Conservation (phyloP, 208 protist species). For the Crithidia expoeki region DNA sequence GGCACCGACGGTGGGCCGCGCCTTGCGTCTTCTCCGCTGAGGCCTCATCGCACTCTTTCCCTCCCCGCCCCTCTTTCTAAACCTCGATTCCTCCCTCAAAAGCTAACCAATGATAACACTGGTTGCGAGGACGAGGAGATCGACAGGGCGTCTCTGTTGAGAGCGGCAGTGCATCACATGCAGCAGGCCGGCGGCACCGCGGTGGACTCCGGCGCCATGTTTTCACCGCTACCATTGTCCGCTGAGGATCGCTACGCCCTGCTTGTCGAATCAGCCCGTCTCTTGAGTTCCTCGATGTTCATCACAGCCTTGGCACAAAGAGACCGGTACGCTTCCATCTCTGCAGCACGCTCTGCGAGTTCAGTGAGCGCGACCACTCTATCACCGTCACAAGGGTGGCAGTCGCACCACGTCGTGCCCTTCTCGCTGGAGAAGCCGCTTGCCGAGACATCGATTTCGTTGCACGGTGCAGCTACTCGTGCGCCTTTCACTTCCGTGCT, state of each 20-base stretch:
- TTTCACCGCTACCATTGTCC: neutral
- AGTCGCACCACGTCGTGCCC: neutral
- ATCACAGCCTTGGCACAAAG: conserved; percentile 6
- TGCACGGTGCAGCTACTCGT: too few relatives aligned
- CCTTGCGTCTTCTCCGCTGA: conserved; percentile 1
- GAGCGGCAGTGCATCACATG: conserved; percentile 18
- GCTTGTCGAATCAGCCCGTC: conserved; percentile 11
- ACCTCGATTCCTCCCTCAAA: neutral
- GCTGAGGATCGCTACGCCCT: conserved; percentile 9
- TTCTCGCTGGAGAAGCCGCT: neutral
- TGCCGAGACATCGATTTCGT: neutral
- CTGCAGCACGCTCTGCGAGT: conserved; percentile 6
- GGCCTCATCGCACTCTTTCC: neutral
- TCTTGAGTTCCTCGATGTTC: conserved; percentile 18
- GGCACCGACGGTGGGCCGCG: neutral
- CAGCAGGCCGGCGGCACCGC: conserved; percentile 9
- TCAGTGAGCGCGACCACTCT: neutral
- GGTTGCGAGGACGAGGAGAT: neutral
- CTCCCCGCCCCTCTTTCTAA: neutral
- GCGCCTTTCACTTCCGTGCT: too few relatives aligned
- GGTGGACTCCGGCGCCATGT: conserved; percentile 2
- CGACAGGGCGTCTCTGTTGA: neutral
- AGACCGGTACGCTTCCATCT: neutral
- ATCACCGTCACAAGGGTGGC: neutral
- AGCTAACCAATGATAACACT: neutral